A percentile compares a stretch with the other conserved stretches of the same genome.
Conservation (phyloP, 1,139 yeast species). For the Protomyces gravidus region DNA sequence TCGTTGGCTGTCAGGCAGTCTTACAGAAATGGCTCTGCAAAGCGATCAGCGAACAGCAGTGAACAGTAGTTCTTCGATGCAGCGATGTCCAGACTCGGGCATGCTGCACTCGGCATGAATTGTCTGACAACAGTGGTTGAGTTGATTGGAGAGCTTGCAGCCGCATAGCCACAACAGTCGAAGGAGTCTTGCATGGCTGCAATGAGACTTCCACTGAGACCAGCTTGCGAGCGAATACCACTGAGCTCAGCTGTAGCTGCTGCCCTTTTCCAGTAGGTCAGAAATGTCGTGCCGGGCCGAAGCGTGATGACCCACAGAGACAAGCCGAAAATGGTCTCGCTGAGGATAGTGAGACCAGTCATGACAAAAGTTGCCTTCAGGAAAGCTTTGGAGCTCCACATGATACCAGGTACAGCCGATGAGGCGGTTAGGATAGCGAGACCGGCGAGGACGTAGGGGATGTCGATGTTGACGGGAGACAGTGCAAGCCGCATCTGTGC, state of each 20-base stretch:
- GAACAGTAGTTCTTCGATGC: conserved; percentile 12
- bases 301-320: conserved; percentile 22
- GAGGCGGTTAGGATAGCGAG: not conserved
- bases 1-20: not conserved
- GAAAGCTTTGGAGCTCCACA: conserved; percentile 1
- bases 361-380: conserved; percentile 4
- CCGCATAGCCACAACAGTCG: conserved; percentile 20
- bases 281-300: not conserved
- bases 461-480: conserved; percentile 4
- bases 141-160: conserved; percentile 1
- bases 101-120: not conserved
- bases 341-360: not conserved
- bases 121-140: not conserved
- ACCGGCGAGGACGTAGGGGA: conserved; percentile 1
- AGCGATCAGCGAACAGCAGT: not conserved
- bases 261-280: conserved; percentile 1
- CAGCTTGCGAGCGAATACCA: not conserved
- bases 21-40: conserved; percentile 10
- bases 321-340: conserved; percentile 7
- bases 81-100: conserved; percentile 13
- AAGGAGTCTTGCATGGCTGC: conserved; percentile 6
- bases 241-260: not conserved
- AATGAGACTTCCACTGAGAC: not conserved
- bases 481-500: conserved; percentile 4
- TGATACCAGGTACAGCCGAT: not conserved